Conservation (phyloP, 768 basidiomycete species). For the Coprinopsis strossmayeri region DNA sequence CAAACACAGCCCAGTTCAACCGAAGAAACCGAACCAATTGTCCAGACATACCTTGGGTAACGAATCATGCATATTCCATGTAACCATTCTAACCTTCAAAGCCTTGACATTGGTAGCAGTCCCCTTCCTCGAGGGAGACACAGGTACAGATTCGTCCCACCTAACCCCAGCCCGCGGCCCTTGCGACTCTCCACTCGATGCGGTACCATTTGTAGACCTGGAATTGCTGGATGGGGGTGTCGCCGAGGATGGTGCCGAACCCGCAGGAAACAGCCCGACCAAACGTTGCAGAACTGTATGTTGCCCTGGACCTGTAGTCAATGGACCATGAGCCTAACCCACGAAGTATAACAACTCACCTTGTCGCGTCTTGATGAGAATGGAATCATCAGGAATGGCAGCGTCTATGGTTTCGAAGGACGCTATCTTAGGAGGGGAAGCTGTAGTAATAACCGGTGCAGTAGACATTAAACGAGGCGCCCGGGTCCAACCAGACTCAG, state of each 20-base stretch:
- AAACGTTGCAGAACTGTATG: neutral
- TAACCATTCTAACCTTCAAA: slow-evolving; percentile 63
- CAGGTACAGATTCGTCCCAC: neutral
- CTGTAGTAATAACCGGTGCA: neutral
- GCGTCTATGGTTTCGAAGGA: neutral
- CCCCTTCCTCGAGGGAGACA: neutral
- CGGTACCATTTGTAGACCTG: neutral
- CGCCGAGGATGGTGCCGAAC: neutral
- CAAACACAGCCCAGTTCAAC: neutral
- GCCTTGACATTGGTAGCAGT: slow-evolving; percentile 2
- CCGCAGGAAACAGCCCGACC: neutral
- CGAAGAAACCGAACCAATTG: slow-evolving; percentile 3
- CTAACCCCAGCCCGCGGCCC: neutral
- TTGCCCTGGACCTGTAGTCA: neutral
- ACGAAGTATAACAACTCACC: neutral
- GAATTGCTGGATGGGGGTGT: neutral
- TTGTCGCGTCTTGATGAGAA: slow-evolving; percentile 4
- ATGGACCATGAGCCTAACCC: neutral
- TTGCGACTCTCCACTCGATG: neutral
- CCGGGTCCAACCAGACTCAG: too few relatives aligned
- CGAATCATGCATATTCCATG: slow-evolving; percentile 87
- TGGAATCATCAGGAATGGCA: neutral
- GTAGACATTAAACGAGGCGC: neutral
- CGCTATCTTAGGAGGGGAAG: neutral
- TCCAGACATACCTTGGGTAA: slow-evolving; percentile 53